Evolutionary conservation across 805 yeast species (phyloP).

Genomic region (Sungouiozyma ichnusensis): DNA sequence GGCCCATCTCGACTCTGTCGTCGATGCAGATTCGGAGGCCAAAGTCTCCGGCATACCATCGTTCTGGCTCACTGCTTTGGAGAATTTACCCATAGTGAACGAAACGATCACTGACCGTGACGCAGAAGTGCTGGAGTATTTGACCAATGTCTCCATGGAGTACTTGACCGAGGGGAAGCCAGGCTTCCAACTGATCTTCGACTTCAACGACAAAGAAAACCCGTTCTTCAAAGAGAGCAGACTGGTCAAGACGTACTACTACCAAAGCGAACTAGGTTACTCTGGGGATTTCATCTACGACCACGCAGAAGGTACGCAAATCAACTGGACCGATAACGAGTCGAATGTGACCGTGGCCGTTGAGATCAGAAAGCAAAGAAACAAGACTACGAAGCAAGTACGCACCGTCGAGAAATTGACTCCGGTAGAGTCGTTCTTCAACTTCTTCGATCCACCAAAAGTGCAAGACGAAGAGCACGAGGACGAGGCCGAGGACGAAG

Average conservation of each 20-base stretch:
- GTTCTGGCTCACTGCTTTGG: constrained; percentile 94
- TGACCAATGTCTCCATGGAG: constrained; percentile 64
- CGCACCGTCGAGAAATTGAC: constrained; percentile 90
- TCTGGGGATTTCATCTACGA: constrained; percentile 95
- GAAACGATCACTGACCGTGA: constrained; percentile 87
- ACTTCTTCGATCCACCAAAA: constrained; percentile 89
- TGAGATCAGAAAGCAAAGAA: constrained; percentile 95
- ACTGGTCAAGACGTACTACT: constrained; percentile 80
- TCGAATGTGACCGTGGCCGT: constrained; percentile 74
- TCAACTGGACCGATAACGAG: constrained; percentile 75
- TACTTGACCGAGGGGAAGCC: constrained; percentile 57
- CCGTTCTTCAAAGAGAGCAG: constrained; percentile 64
- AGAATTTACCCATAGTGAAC: constrained; percentile 68
- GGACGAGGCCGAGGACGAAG: constrained; percentile 44
- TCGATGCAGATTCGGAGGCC: too few relatives aligned
- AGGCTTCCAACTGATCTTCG: constrained; percentile 81
- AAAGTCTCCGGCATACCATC: constrained; percentile 77
- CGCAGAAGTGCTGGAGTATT: constrained; percentile 62
- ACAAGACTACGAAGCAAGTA: constrained; percentile 91
- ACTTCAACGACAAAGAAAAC: constrained; percentile 52
- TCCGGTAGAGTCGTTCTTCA: constrained; percentile 92
- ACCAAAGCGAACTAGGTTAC: constrained; percentile 88
- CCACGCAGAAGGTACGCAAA: constrained; percentile 81
- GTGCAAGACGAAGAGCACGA: constrained; percentile 41
- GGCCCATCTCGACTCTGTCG: constrained; percentile 33